Base-by-base conservation (phyloP, 441 rosid species). In the Biscutella auriculata region DNA sequence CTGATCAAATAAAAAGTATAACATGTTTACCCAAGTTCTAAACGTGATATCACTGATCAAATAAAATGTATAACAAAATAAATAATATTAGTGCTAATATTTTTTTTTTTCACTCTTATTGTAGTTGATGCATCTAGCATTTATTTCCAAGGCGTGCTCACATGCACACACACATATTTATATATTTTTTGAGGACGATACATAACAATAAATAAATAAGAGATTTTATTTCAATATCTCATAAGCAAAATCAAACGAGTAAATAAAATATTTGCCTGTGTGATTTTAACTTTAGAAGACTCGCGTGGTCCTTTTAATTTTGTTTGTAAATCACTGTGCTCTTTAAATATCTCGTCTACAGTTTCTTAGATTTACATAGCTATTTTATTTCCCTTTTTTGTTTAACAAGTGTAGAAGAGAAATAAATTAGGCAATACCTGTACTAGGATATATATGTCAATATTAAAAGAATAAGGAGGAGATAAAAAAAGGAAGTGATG, bases 211-310 rank as follows among this genome's bases (percentile, higher is more conserved):
- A n/a, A n/a, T n/a, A n/a, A n/a, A n/a, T n/a, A n/a, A n/a, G n/a
- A n/a, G n/a, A n/a, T n/a, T n/a, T n/a, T n/a, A n/a, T n/a, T n/a
- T n/a, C n/a, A n/a, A n/a, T n/a, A n/a, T n/a, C n/a, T n/a, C n/a
- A n/a, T n/a, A n/a, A n/a, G n/a, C n/a, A n/a, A 53, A 62, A 52
- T 55, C 71, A 52, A 30, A 28, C 13, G 26, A 61, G 69, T 32
- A 53, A 53, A 45, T 60, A 57, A 57, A 57, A 75, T 75, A 72
- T 68, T 65, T 71, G 72, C 66, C 72, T n/a, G 76, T 72, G 72
- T 40, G 71, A 49, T 65, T 26, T 53, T 65, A 58, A 23, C 49
- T 28, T 17, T 53, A 29, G n/a, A 35, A 60, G 23, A 16, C 34
- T 45, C 35, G 34, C 71, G 66, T 59, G 55, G 53, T 17, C 60